Evolutionary conservation across 495 filamentous ascomycete species (phyloP).

Genomic region (Astrothelium macrocarpum): DNA sequence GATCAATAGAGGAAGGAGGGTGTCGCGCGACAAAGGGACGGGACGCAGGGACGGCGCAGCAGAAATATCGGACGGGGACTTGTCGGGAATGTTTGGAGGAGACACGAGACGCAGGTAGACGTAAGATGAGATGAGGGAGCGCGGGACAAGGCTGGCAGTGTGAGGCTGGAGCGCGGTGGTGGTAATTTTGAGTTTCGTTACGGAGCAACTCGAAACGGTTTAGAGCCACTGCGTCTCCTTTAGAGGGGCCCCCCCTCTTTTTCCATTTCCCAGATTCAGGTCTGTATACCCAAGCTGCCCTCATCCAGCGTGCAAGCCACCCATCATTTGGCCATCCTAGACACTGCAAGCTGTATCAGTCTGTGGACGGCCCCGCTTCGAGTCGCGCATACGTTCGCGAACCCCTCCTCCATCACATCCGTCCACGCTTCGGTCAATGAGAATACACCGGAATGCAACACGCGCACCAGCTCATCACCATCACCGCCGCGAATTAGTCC

Average conservation of each 20-base stretch:
- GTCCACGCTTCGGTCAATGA: neutral
- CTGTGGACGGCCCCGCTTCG: neutral
- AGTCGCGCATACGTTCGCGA: neutral
- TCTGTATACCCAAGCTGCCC: neutral
- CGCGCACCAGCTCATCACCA: neutral
- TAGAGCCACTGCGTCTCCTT: neutral
- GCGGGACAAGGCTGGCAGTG: neutral
- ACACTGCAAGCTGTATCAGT: neutral
- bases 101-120: constrained; percentile 4
- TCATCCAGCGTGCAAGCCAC: neutral
- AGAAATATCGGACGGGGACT: neutral
- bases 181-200: constrained; percentile 7
- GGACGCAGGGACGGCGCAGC: neutral
- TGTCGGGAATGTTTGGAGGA: neutral
- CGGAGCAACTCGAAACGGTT: neutral
- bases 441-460: constrained; percentile 5
- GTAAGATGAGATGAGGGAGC: constrained; percentile 5
- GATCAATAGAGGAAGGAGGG: neutral
- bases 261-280: neutral
- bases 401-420: neutral
- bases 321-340: neutral
- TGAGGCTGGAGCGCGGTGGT: neutral
- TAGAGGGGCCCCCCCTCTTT: neutral
- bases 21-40: neutral
- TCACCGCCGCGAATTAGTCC: neutral